Evolutionary conservation across 768 basidiomycete species (phyloP).

Genomic region (Rhizopogon salebrosus): DNA sequence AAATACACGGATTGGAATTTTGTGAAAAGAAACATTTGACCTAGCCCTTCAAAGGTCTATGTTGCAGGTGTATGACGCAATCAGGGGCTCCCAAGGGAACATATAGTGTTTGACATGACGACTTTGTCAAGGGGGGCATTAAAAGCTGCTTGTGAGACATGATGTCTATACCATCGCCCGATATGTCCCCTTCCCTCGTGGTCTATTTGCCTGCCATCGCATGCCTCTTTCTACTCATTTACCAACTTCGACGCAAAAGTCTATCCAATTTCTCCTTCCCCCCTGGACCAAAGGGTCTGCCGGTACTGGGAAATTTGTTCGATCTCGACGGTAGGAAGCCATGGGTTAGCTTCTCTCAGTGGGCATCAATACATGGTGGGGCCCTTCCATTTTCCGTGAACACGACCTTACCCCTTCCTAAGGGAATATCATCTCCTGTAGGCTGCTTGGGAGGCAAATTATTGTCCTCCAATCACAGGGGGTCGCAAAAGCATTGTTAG

Average conservation of each 20-base stretch:
- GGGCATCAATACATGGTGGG: conserved; percentile 23
- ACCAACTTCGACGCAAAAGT: conserved; percentile 10
- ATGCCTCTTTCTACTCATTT: conserved; percentile 6
- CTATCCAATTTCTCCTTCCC: conserved; percentile 9
- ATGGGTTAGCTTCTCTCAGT: conserved; percentile 30
- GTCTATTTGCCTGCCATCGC: conserved; percentile 4
- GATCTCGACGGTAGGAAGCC: conserved; percentile 21
- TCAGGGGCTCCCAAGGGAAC: neutral
- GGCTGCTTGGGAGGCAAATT: conserved; percentile 27
- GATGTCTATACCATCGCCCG: neutral
- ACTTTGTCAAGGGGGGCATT: neutral
- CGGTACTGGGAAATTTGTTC: conserved; percentile 23
- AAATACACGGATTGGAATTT: neutral
- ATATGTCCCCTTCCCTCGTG: conserved; percentile 5
- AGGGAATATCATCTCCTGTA: conserved; percentile 29
- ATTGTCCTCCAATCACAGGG: conserved; percentile 28
- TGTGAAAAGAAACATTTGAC: neutral
- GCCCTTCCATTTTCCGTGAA: neutral
- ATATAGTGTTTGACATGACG: neutral
- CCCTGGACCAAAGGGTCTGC: conserved; percentile 27
- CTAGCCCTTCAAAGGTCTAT: neutral
- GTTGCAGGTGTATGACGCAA: neutral
- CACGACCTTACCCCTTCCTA: neutral
- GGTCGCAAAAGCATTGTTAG: conserved; percentile 29
- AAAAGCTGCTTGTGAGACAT: neutral